A percentile compares a stretch with the other conserved stretches of the same genome.
phyloP scores from a whole-genome alignment of 192 early-diverging fungal genomes.

The Lunasporangiospora selenospora region DNA sequence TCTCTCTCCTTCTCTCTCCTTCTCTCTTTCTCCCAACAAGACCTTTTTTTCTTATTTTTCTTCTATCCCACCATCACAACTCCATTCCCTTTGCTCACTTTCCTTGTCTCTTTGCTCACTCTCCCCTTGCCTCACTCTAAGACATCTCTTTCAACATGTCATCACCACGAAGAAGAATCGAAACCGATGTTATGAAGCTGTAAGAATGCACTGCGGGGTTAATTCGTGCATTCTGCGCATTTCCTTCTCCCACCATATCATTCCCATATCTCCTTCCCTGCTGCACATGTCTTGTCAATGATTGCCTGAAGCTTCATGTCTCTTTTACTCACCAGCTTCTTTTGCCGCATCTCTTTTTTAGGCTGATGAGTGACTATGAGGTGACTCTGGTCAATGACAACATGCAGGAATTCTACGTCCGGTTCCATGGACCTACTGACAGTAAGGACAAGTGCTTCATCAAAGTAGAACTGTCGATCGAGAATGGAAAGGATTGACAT shows the following conservation, averaged over 20 bases:
- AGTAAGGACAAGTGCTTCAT: conserved; percentile 66
- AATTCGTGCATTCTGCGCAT: not conserved
- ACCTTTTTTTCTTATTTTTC: not conserved
- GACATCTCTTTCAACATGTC: conserved; percentile 64
- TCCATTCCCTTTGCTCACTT: too few relatives aligned
- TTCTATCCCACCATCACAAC: not conserved
- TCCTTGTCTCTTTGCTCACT: too few relatives aligned
- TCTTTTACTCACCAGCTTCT: not conserved
- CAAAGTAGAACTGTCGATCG: not conserved
- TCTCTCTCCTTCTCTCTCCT: not conserved
- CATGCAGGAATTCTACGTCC: conserved; percentile 99
- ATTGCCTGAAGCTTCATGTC: not conserved
- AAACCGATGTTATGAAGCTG: conserved; percentile 99
- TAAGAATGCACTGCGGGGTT: conserved; percentile 55
- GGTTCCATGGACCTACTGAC: conserved; percentile 92
- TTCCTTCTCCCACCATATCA: not conserved
- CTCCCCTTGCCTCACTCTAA: not conserved
- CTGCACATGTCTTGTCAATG: not conserved
- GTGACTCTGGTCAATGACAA: conserved; percentile 98
- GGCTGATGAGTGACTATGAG: conserved; percentile 99
- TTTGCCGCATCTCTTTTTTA: conserved; percentile 39
- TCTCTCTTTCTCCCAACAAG: not conserved
- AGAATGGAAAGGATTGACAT: too few relatives aligned
- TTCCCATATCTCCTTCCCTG: not conserved
- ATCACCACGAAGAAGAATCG: conserved; percentile 91